Evolutionary conservation across 2,329 filamentous ascomycete species (phyloP), one percentile per base, ranked within the genome.

Genomic region (Venturiaceae sp.): DNA sequence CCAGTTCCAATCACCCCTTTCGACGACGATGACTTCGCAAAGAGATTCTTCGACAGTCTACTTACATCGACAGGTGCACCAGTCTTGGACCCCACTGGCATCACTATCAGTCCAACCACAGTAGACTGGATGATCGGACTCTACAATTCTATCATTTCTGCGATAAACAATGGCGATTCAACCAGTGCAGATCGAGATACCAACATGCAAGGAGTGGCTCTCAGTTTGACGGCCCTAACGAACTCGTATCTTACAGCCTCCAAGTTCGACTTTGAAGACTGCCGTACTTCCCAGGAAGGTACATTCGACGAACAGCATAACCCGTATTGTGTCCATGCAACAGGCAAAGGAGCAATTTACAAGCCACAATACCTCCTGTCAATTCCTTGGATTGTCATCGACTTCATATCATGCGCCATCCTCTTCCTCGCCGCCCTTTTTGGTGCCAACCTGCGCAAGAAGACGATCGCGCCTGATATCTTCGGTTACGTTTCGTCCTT

Each of bases 401-500:
- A 54, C 32, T 54, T 54, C 21, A 26, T 28, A 5, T 54, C 52
- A 13, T 54, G 52, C 26, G 13, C 21, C 21, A 21, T 54, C 26
- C 32, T 54, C 5, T 19, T 54, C 11, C 14, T 11, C 7, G 52
- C 52, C 28, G 13, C 52, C 28, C 11, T 32, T 21, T 23, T 54
- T 37, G 28, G n/a, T 21, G 11, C 14, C 16, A 13, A 11, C 14
- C 26, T 54, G 7, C 26, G 52, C 26, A 54, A 5, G 21, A 16
- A 21, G 13, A 54, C 21, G 13, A 13, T 54, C 26, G 52, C 28
- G 4, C 52, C 52, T 4, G 52, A 54, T 37, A 36, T 54, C 30
- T 54, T 54, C 32, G 52, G 52, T 19, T 54, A 54, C n/a, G 5
- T 54, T 14, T 54, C 52, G 4, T 54, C 52, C 21, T 32, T 54